Conservation (phyloP, 2,329 filamentous ascomycete genomes). For the Epichloe glyceriae region DNA sequence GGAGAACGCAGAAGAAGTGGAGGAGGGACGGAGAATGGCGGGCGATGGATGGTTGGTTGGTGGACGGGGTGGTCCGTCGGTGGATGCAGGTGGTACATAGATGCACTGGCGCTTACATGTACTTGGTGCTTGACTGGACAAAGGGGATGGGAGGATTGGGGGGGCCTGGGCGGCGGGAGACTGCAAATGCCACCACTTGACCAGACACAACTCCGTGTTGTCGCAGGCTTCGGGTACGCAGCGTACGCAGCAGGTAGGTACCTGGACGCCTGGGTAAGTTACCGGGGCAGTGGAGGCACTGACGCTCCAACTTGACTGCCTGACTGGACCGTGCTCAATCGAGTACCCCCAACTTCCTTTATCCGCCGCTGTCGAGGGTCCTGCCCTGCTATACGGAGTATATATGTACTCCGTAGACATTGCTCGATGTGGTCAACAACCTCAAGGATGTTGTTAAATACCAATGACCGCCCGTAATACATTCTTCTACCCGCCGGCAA, state of each 20-base stretch:
- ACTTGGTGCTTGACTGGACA: neutral
- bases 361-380: no score
- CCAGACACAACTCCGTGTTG: no score
- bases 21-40: constrained; percentile 4
- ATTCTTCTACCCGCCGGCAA: neutral
- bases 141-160: neutral
- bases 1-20: constrained; percentile 7
- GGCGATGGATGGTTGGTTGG: constrained; percentile 4
- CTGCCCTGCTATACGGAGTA: no score
- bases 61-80: neutral
- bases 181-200: neutral
- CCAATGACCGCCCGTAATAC: constrained; percentile 1
- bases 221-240: no score
- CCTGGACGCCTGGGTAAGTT: no score
- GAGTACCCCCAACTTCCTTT: no score
- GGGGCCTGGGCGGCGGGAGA: neutral
- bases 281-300: no score
- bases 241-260: no score
- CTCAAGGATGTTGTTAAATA: neutral
- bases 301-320: no score
- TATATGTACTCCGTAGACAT: neutral
- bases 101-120: neutral
- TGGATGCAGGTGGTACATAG: constrained; percentile 1
- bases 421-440: neutral
- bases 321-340: no score